A percentile compares a stretch with the other conserved stretches of the same genome.
Evolutionary conservation across 139 green algal genomes (phyloP).

Genomic region (Trebouxia sp.): DNA sequence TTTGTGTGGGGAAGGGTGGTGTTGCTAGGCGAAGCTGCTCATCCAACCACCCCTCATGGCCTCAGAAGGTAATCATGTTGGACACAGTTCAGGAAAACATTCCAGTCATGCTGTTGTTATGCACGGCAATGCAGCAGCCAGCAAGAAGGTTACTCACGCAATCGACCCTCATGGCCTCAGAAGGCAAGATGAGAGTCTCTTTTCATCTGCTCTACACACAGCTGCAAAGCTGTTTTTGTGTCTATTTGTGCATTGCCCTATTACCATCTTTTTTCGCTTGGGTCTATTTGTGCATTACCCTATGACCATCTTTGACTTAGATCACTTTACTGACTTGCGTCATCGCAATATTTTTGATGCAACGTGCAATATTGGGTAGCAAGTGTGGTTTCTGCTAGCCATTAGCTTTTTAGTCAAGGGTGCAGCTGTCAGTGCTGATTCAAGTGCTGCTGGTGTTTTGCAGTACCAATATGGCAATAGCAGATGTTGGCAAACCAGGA

Average conservation of each 20-base stretch:
- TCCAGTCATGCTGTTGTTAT: neutral
- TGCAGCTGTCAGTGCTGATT: no score
- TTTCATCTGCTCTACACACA: neutral
- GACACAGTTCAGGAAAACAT: neutral
- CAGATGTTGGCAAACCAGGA: neutral
- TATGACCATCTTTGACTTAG: no score
- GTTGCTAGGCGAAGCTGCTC: slow-evolving; percentile 37
- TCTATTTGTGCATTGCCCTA: no score
- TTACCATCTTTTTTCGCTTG: no score
- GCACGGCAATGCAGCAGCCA: neutral
- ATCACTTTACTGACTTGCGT: no score
- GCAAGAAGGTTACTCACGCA: neutral
- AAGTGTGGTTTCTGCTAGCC: no score
- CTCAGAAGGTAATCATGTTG: slow-evolving; percentile 16
- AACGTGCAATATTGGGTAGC: no score
- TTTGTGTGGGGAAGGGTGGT: slow-evolving; percentile 23
- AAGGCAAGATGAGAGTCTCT: neutral
- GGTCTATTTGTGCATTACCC: no score
- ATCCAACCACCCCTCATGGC: slow-evolving; percentile 30
- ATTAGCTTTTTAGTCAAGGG: no score
- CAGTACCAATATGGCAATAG: neutral
- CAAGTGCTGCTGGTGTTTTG: neutral
- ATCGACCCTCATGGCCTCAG: neutral
- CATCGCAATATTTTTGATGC: no score
- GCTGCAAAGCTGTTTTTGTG: neutral